Base-by-base conservation (phyloP, 495 filamentous ascomycete genomes). In the Aspergillus sclerotiicarbonarius region DNA sequence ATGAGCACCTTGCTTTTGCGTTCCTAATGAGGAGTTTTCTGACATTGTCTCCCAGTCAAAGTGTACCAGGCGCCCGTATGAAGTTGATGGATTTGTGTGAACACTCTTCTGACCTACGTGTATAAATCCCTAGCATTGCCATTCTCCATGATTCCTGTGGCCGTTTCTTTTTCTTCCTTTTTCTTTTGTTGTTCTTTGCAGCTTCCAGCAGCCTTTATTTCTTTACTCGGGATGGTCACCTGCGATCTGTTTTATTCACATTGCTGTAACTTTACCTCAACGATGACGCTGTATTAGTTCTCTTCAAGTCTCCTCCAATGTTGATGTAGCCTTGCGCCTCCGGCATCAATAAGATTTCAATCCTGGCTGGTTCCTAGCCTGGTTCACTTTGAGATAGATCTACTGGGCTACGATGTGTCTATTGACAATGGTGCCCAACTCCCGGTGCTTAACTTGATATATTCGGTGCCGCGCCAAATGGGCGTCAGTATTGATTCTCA, bases 261-360 rank as follows among this genome's bases (percentile, higher is more conserved):
- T 30, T 19, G 47, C 58, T 64, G 70, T 74, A 74, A 71, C 68
- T 72, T 66, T 75, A 74, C 30, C 51, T 59, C 45, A 9, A 59
- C 64, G 60, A 72, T 71, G 62, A 74, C 71, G 66, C 67, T 69
- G 71, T 70, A 53, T 64, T 72, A 65, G 64, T 73, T 37, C 49
- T 33, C 39, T 37, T 31, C 21, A 30, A 39, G 20, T 56, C 32
- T 20, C 29, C 21, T 59, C 13, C 18, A 30, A 45, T 54, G 13
- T 44, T 31, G 21, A 39, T 25, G 30, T 60, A 15, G 21, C 44
- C 31, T 20, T 56, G 59, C 51, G 46, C 4, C 13, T 30, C 21
- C 46, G 13, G 18, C 46, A 13, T 41, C 37, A 41, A 25, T 25
- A 25, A 25, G 25, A 25, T 25, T 25, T 25, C 25, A 25, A 25